Conservation (phyloP, 1,284 basidiomycete genomes). For the Cryptococcus wingfieldii region DNA sequence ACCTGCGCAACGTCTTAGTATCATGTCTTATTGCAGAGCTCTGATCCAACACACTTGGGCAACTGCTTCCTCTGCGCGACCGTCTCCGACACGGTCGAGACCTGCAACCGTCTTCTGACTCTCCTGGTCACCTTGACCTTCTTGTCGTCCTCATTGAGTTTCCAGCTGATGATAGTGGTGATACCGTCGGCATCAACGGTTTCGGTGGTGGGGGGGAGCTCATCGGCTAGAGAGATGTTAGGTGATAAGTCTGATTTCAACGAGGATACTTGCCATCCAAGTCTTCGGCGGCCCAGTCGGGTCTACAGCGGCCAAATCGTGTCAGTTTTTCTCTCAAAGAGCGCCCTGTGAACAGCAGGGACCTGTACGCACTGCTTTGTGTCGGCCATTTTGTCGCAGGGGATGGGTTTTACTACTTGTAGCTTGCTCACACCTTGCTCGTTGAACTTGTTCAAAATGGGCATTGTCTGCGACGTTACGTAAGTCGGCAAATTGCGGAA, state of each 20-base stretch:
- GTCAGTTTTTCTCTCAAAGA: not conserved
- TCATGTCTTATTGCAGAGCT: not conserved
- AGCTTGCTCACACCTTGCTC: too few species aligned
- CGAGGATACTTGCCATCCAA: conserved; percentile 13
- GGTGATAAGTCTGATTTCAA: not conserved
- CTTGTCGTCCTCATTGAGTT: conserved; percentile 85
- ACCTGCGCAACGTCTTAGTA: conserved; percentile 50
- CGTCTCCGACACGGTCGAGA: conserved; percentile 85
- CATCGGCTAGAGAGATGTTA: conserved; percentile 12
- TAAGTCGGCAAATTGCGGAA: not conserved
- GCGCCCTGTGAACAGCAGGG: not conserved
- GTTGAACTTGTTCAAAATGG: not conserved
- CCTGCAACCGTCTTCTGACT: conserved; percentile 82
- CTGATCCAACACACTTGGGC: conserved; percentile 58
- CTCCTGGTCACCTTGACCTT: conserved; percentile 90
- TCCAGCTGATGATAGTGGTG: conserved; percentile 77
- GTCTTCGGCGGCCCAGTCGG: conserved; percentile 31
- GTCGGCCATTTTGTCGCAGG: conserved; percentile 10
- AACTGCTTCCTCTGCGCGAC: conserved; percentile 92
- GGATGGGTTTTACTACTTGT: not conserved
- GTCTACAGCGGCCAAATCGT: conserved; percentile 7
- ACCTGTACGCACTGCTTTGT: conserved; percentile 10
- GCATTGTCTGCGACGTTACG: too few species aligned
- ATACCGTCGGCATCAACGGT: conserved; percentile 84
- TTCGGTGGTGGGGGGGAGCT: conserved; percentile 52